Evolutionary conservation across 371 early-diverging fungal species (phyloP).

Genomic region (Lichtheimia ornata): DNA sequence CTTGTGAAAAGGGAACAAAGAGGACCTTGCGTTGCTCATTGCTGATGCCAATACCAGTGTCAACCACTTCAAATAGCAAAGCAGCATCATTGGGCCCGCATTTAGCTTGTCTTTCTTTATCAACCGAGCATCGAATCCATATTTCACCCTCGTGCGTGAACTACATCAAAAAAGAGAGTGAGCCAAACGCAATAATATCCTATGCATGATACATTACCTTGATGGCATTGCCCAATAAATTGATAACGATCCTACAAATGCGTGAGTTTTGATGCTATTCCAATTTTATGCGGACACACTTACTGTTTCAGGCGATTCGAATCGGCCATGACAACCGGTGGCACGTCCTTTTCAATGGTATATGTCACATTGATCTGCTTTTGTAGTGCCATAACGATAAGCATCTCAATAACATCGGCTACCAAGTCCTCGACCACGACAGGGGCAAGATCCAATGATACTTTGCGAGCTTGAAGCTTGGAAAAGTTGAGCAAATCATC

Average conservation of each 20-base stretch:
- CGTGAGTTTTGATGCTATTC: no score
- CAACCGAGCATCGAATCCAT: constrained; percentile 39
- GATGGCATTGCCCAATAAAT: constrained; percentile 44
- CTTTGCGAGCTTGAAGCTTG: constrained; percentile 65
- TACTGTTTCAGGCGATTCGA: constrained; percentile 44
- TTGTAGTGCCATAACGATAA: constrained; percentile 54
- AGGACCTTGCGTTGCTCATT: constrained; percentile 56
- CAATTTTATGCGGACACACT: constrained; percentile 3
- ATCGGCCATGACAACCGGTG: constrained; percentile 49
- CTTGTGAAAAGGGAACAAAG: constrained; percentile 62
- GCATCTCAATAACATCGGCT: constrained; percentile 56
- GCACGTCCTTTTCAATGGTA: constrained; percentile 34
- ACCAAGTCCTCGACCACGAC: constrained; percentile 53
- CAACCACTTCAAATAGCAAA: constrained; percentile 43
- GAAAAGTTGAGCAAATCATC: constrained; percentile 67
- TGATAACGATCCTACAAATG: constrained; percentile 30
- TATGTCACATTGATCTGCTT: constrained; percentile 54
- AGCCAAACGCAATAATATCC: background rate
- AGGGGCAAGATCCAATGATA: constrained; percentile 50
- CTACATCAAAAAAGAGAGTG: constrained; percentile 12
- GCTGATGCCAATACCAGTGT: constrained; percentile 60
- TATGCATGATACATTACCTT: constrained; percentile 14
- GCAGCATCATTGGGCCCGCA: constrained; percentile 14
- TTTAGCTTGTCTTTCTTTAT: constrained; percentile 20
- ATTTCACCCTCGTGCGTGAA: constrained; percentile 63